Percentiles rank a stretch among this genome's conserved stretches.
phyloP scores from a whole-genome alignment of 176 grass and related monocot genomes.

The Musa beccarii region DNA sequence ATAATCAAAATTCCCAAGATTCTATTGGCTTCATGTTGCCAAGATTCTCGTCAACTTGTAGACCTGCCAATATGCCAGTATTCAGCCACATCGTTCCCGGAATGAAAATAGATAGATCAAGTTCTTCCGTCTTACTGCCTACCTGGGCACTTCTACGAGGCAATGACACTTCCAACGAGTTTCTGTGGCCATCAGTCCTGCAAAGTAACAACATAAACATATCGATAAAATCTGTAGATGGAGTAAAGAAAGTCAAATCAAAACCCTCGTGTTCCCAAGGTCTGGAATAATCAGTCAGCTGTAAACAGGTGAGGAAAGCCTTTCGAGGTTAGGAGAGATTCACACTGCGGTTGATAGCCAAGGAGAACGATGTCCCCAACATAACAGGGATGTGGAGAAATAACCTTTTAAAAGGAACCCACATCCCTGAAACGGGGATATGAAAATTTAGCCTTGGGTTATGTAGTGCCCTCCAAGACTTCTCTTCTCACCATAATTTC shows the following conservation, averaged over 20 bases:
- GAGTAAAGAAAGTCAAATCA: not conserved
- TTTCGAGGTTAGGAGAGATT: not conserved
- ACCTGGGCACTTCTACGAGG: slow-evolving; percentile 97
- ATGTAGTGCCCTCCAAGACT: not conserved
- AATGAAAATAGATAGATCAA: slow-evolving; percentile 18
- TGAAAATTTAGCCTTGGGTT: not conserved
- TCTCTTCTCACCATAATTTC: not conserved
- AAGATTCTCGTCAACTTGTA: slow-evolving; percentile 83
- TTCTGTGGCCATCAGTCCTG: slow-evolving; percentile 67
- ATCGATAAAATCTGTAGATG: not conserved
- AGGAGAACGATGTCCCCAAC: not conserved
- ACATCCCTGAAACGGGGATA: too few relatives aligned
- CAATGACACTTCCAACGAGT: slow-evolving; percentile 67
- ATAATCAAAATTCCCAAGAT: not conserved
- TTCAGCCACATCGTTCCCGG: slow-evolving; percentile 11
- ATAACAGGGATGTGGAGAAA: not conserved
- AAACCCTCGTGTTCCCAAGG: too few relatives aligned
- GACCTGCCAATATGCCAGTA: slow-evolving; percentile 38
- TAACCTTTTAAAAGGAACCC: not conserved
- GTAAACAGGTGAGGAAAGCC: too few relatives aligned
- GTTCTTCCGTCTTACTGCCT: slow-evolving; percentile 10
- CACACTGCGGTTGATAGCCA: not conserved
- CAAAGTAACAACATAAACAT: slow-evolving; percentile 16
- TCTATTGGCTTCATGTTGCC: slow-evolving; percentile 23
- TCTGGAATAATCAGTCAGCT: too few relatives aligned